Conservation (phyloP, 345 rosid species). For the Syzygium jambos region DNA sequence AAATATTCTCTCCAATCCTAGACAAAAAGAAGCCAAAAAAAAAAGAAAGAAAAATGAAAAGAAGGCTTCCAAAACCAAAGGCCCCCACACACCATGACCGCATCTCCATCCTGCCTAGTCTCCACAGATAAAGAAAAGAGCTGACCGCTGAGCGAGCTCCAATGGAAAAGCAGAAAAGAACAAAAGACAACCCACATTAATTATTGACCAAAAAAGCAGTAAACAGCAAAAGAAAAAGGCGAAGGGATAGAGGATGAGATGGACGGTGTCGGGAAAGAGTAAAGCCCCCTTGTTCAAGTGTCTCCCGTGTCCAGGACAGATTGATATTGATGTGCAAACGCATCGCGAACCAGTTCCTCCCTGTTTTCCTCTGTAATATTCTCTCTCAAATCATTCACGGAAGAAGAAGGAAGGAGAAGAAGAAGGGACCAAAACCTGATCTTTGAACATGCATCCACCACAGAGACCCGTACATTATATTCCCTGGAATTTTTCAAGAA, state of each 20-base stretch:
- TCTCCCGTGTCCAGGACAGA: slow-evolving; percentile 26
- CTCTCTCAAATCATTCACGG: not conserved
- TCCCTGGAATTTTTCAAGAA: not conserved
- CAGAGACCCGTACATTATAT: not conserved
- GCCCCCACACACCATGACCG: not conserved
- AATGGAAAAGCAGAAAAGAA: not conserved
- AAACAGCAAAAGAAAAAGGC: not conserved
- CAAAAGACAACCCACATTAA: slow-evolving; percentile 9
- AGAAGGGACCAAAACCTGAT: not conserved
- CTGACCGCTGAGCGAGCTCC: slow-evolving; percentile 1
- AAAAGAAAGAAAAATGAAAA: not conserved
- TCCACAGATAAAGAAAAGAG: not conserved
- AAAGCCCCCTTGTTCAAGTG: slow-evolving; percentile 20
- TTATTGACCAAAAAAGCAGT: not conserved
- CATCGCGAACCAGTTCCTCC: not conserved
- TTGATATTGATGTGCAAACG: slow-evolving; percentile 3
- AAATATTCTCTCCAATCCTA: not conserved
- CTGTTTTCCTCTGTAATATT: not conserved
- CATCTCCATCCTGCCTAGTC: not conserved
- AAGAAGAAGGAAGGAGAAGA: not conserved
- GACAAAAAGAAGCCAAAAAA: not conserved
- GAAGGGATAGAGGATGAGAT: not conserved
- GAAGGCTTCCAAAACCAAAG: not conserved
- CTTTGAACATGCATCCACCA: not conserved
- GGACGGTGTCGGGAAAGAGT: not conserved